phyloP scores from a whole-genome alignment of 306 rosid genomes.

The Ziziphus jujuba region DNA sequence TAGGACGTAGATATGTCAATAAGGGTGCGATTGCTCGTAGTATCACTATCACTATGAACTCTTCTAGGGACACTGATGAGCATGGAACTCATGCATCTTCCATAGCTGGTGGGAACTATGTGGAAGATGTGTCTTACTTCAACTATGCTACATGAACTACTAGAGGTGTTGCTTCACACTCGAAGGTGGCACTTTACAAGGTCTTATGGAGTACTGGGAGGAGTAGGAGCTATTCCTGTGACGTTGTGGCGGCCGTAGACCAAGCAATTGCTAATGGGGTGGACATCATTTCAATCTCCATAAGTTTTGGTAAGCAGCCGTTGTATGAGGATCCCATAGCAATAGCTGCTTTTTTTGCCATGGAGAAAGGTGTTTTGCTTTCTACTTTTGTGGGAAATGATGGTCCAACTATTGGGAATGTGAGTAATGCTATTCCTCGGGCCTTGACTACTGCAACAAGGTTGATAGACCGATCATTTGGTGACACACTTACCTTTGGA shows the following conservation, averaged over 20 bases:
- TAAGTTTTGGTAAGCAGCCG: background rate
- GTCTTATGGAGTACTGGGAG: conserved; percentile 13
- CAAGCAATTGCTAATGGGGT: conserved; percentile 18
- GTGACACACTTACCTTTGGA: conserved; percentile 21
- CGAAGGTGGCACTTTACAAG: conserved; percentile 14
- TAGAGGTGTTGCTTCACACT: background rate
- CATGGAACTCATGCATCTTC: conserved; percentile 1
- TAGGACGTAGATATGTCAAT: conserved; percentile 13
- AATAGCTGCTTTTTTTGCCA: conserved; percentile 9
- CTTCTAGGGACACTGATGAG: background rate
- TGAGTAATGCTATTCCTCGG: background rate
- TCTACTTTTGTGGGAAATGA: conserved; percentile 3
- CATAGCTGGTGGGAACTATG: background rate
- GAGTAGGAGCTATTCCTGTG: background rate
- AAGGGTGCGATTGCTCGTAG: conserved; percentile 3
- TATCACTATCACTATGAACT: background rate
- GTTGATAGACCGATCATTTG: conserved; percentile 24
- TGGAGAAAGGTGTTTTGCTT: conserved; percentile 5
- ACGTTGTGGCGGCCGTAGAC: conserved; percentile 9
- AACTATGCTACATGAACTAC: conserved; percentile 2
- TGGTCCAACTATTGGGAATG: background rate
- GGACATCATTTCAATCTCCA: conserved; percentile 11
- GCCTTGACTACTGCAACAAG: conserved; percentile 20
- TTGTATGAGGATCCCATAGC: conserved; percentile 6
- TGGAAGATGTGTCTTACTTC: background rate